Evolutionary conservation across 2,329 filamentous ascomycete species (phyloP).

Genomic region (Calonectria pauciramosa): DNA sequence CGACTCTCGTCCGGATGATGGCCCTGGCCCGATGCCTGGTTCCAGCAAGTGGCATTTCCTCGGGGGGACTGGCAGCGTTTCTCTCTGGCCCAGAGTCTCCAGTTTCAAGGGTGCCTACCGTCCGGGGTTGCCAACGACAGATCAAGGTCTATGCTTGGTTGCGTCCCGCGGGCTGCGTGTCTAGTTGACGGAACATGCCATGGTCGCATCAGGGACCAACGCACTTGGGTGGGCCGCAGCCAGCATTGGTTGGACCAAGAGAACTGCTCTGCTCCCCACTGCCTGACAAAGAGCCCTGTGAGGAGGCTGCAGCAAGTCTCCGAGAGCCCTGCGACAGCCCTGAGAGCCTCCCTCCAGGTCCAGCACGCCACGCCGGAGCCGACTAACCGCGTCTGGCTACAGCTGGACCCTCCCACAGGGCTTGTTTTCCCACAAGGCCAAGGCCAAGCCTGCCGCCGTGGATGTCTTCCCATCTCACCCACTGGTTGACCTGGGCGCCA

Average conservation of each 20-base stretch:
- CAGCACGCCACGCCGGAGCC: slow-evolving; percentile 18
- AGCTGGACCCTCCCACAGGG: slow-evolving; percentile 1
- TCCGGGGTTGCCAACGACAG: slow-evolving; percentile 18
- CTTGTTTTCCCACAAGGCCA: slow-evolving; percentile 4
- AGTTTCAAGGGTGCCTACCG: slow-evolving; percentile 25
- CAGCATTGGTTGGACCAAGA: slow-evolving; percentile 1
- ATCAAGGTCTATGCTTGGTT: slow-evolving; percentile 33
- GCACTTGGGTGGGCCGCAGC: slow-evolving; percentile 31
- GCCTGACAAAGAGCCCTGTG: not conserved
- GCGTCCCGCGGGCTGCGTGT: slow-evolving; percentile 11
- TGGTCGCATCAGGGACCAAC: slow-evolving; percentile 25
- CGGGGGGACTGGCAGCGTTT: not conserved
- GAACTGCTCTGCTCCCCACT: slow-evolving; percentile 9
- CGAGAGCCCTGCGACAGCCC: slow-evolving; percentile 10
- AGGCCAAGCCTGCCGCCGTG: not conserved
- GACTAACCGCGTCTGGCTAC: slow-evolving; percentile 12
- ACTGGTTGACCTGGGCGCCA: not conserved
- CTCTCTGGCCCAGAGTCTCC: not conserved
- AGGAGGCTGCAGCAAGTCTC: slow-evolving; percentile 6
- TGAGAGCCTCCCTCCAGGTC: not conserved
- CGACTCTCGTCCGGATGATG: not conserved
- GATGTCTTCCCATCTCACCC: not conserved
- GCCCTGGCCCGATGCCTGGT: not conserved
- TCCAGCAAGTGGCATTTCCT: slow-evolving; percentile 4
- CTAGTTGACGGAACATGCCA: slow-evolving; percentile 32